Evolutionary conservation across 1,284 basidiomycete genomes (phyloP), one percentile per base, ranked within the genome.

Genomic region (Leccinum griseonigrum): DNA sequence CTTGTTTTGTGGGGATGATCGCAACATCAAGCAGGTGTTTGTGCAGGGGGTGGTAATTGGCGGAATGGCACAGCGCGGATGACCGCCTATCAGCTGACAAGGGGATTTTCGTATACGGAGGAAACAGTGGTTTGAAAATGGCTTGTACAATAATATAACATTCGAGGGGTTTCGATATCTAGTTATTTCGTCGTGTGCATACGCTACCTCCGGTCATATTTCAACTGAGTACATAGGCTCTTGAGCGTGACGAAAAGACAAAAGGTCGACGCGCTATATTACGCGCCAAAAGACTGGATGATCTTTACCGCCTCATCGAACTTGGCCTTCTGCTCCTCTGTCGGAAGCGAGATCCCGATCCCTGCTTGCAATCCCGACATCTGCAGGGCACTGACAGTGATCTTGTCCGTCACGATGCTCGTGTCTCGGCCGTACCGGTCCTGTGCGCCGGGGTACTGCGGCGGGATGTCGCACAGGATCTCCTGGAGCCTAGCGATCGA

Each of bases 11-110:
- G 93, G 92, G 3, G 95, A 98, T 74, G 91, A 97, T 75, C 80
- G 94, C 68, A 97, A 97, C 74, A 88, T 98, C 57, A 78, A 79
- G 31, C 78, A 79, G 54, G 95, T 98, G n/a, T 97, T 88, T 75
- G 95, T 98, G 4, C 85, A 91, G 67, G 95, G 95, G 0, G 74
- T 79, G 51, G 71, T 85, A n/a, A 85, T 97, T 34, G 94, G 92
- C 10, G 95, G 94, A 5, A 54, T 9, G 16, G 26, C 31, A 54
- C 53, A 53, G 52, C 34, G 7, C 7, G 53, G 4, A 14, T 22
- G 11, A 34, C 13, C n/a, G n/a, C 28, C 29, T 28, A 11, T 53
- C n/a, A 11, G 3, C n/a, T 53, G 51, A 31, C 18, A 13, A 28
- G 13, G 5, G 2, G 43, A 46, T 50, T 50, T 26, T 22, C 13